These are phyloP conservation scores for Cercospora sesami DNA, from an alignment of 2,329 filamentous ascomycete genomes.

Conservation along the genomic window DNA sequence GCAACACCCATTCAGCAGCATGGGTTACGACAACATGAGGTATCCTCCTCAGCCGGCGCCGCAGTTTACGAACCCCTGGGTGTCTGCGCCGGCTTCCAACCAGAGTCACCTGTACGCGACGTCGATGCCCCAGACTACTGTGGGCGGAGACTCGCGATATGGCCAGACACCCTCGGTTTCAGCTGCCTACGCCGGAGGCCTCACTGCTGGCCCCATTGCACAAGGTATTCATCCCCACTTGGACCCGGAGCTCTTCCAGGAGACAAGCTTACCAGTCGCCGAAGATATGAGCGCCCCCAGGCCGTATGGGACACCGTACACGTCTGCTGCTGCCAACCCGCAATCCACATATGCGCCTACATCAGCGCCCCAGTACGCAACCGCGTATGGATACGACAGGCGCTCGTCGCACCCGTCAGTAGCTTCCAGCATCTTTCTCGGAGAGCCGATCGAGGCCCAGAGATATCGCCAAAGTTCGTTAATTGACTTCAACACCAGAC, in stretches of 20 bases:
- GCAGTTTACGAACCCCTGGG: slow-evolving; percentile 91
- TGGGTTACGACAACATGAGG: slow-evolving; percentile 80
- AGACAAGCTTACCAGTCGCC: slow-evolving; percentile 65
- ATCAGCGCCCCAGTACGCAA: slow-evolving; percentile 68
- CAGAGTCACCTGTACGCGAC: slow-evolving; percentile 65
- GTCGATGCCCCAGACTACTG: slow-evolving; percentile 61
- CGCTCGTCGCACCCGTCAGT: slow-evolving; percentile 86
- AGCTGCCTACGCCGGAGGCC: slow-evolving; percentile 58
- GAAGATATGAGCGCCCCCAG: slow-evolving; percentile 75
- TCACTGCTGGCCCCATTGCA: slow-evolving; percentile 71
- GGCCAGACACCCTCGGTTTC: slow-evolving; percentile 36
- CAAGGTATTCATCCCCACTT: slow-evolving; percentile 63
- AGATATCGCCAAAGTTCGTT: slow-evolving; percentile 60
- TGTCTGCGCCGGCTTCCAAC: slow-evolving; percentile 57
- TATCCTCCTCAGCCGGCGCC: slow-evolving; percentile 58
- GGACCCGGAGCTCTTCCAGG: slow-evolving; percentile 58
- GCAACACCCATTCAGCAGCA: slow-evolving; percentile 65
- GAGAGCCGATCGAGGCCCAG: slow-evolving; percentile 47
- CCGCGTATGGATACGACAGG: slow-evolving; percentile 62
- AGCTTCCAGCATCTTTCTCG: slow-evolving; percentile 55
- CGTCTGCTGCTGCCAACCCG: slow-evolving; percentile 67
- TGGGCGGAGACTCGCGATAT: slow-evolving; percentile 53
- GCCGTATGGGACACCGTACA: slow-evolving; percentile 69
- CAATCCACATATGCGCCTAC: slow-evolving; percentile 67
- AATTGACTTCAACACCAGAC: slow-evolving; percentile 63